Evolutionary conservation across 192 early-diverging fungal species (phyloP).

Genomic region (Umbelopsis sp.): DNA sequence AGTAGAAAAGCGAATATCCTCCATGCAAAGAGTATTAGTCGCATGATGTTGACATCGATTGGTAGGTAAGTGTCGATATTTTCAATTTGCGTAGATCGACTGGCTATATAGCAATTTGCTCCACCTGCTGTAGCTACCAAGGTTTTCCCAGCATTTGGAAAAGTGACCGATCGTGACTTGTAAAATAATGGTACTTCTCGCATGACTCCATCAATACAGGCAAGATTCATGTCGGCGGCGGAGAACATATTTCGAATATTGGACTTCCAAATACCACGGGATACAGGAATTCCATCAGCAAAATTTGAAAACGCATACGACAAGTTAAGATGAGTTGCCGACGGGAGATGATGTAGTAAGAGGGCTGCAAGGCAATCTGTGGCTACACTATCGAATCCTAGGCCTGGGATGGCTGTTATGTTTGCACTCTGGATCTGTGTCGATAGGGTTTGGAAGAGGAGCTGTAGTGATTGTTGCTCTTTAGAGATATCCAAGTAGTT

Average conservation of each 20-base stretch:
- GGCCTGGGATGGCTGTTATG: not conserved
- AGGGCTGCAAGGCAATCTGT: slow-evolving; percentile 2
- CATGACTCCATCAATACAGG: not conserved
- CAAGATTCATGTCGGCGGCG: slow-evolving; percentile 5
- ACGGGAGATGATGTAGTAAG: not conserved
- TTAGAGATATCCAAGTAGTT: slow-evolving; percentile 8
- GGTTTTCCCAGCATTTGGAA: slow-evolving; percentile 4
- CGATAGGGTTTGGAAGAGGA: not conserved
- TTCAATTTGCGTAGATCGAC: not conserved
- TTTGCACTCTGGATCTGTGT: not conserved
- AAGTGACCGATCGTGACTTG: slow-evolving; percentile 3
- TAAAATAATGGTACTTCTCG: slow-evolving; percentile 1
- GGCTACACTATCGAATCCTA: slow-evolving; percentile 10
- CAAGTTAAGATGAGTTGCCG: slow-evolving; percentile 10
- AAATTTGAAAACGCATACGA: slow-evolving; percentile 6
- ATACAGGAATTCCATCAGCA: slow-evolving; percentile 2
- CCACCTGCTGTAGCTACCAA: slow-evolving; percentile 3
- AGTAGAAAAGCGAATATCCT: not conserved
- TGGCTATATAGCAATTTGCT: slow-evolving; percentile 17
- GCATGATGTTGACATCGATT: slow-evolving; percentile 4
- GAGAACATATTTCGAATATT: slow-evolving; percentile 11
- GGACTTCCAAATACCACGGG: slow-evolving; percentile 7
- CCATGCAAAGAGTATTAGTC: not conserved
- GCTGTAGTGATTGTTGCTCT: slow-evolving; percentile 7
- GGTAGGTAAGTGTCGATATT: slow-evolving; percentile 13